Base-by-base conservation (phyloP, 139 green algal genomes). In the Chlorella sorokiniana region DNA sequence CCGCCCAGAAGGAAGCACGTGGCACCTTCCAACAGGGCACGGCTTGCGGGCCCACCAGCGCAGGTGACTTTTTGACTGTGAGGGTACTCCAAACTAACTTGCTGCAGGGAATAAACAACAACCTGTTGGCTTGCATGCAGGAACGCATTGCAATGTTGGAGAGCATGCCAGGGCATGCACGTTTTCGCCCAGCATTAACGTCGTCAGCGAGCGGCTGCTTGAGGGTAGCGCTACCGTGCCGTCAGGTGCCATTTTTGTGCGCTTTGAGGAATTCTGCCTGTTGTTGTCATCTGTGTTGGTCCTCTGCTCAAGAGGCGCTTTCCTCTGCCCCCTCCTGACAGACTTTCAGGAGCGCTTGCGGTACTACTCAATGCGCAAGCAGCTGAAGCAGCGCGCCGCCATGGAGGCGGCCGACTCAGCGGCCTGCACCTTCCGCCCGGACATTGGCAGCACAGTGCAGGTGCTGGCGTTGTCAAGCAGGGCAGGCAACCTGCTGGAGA, bases 341-440 rank as follows among this genome's bases (percentile, higher is more conserved):
- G 78, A 85, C 78, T 89, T 89, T 68, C 71, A 83, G 38, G 72
- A 79, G 78, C 85, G 82, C n/a, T 78, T 86, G 67, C 71, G 70
- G 38, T 85, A 82, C 63, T 89, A 80, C 54, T 67, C 72, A 0
- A 45, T 77, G 63, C 56, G 59, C 3, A 63, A 69, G 45, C 35
- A 81, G 45, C 51, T 44, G 9, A 70, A 56, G 35, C 69, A 85
- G 62, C 54, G 61, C 6, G 56, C 44, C 1, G 37, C 64, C 23
- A 51, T 64, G 79, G 75, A 62, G 33, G 40, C 59, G 3, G 75
- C 75, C 54, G 85, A 82, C 38, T 70, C 73, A 5, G 38, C 51
- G 20, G 64, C 68, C 29, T 87, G 85, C 67, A 89, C 85, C 1
- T 89, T 89, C 82, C 65, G 62, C 9, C 85, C 85, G 0, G 85